Percentiles rank a stretch among this genome's conserved stretches.
These are phyloP conservation scores for Hypocrella siamensis DNA, from an alignment of 2,329 filamentous ascomycete species.

Conservation along the genomic window DNA sequence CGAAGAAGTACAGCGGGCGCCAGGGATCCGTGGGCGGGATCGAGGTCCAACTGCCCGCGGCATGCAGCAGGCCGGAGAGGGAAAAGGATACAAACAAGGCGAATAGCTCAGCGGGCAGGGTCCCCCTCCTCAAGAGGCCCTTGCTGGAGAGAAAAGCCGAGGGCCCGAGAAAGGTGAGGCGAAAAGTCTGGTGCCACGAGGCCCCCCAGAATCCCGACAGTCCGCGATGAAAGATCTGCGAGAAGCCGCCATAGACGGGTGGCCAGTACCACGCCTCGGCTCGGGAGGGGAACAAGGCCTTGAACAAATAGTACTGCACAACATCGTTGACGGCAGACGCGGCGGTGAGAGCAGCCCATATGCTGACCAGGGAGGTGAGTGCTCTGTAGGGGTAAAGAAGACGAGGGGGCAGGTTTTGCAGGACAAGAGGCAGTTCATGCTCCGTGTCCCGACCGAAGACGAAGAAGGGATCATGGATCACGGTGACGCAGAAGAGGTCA, in stretches of 20 bases:
- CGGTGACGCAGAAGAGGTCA: conserved; percentile 52
- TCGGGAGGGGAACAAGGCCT: conserved; percentile 34
- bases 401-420: conserved; percentile 23
- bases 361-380: conserved; percentile 33
- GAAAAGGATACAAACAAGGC: conserved; percentile 33
- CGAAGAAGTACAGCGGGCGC: conserved; percentile 52
- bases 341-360: conserved; percentile 45
- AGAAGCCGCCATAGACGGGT: conserved; percentile 37
- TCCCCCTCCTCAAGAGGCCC: conserved; percentile 21
- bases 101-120: conserved; percentile 9
- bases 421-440: conserved; percentile 22
- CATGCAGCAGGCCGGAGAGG: conserved; percentile 55
- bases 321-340: conserved; percentile 47
- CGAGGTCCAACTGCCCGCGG: conserved; percentile 50
- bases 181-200: conserved; percentile 88
- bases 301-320: conserved; percentile 31
- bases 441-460: conserved; percentile 29
- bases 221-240: conserved; percentile 48
- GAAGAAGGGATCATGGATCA: conserved; percentile 71
- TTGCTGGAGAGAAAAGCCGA: conserved; percentile 27
- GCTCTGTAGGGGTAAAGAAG: conserved; percentile 40
- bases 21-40: conserved; percentile 37
- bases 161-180: conserved; percentile 52
- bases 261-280: conserved; percentile 37
- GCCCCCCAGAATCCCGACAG: conserved; percentile 69